Base-by-base conservation (phyloP, 805 yeast genomes). In the Tetrapisispora namnaoensis region DNA sequence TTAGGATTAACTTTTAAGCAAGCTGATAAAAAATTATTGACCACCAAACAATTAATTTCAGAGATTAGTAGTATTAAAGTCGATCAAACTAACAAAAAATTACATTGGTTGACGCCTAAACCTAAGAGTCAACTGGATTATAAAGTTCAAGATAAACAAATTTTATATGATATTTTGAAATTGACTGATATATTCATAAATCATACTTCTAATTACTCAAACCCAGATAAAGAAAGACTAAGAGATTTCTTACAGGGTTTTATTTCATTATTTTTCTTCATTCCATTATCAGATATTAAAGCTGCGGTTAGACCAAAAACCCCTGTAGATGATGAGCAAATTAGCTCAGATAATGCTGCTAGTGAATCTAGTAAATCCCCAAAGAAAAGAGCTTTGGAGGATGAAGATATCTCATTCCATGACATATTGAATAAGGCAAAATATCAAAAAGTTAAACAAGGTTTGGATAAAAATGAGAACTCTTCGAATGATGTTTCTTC, bases 1-100 rank as follows among this genome's bases (percentile, higher is more conserved):
- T 72, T 91, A 53, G 99, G 99, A 1, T 75, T 93, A 58, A 90
- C 97, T 0, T 93, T 93, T 72, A 93, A 93, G 68, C 98, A 93
- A 65, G 86, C 96, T 22, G 99, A 93, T 68, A 91, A 93, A 66
- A 91, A 93, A 66, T 70, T 88, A 49, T 70, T 93, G 57, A 88
- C 98, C 0, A 83, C 93, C 10, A 88, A 95, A 60, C 95, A 89
- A 57, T 70, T 93, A 57, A 80, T 93, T 14, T 84, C 95, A 53
- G 98, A 91, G 62, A 85, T 93, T 49, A 85, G 93, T 56, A 87
- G 96, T 2, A 85, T 90, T 39, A 89, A 90, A 68, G 85, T 86
- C 39, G 99, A 91, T 61, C 96, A 88, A 65, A 77, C 76, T n/a
- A 86, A 83, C 58, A 90, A 88, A 68, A 76, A 95, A 61, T 70